phyloP scores from a whole-genome alignment of 768 basidiomycete species.

The Pisolithus tinctorius region DNA sequence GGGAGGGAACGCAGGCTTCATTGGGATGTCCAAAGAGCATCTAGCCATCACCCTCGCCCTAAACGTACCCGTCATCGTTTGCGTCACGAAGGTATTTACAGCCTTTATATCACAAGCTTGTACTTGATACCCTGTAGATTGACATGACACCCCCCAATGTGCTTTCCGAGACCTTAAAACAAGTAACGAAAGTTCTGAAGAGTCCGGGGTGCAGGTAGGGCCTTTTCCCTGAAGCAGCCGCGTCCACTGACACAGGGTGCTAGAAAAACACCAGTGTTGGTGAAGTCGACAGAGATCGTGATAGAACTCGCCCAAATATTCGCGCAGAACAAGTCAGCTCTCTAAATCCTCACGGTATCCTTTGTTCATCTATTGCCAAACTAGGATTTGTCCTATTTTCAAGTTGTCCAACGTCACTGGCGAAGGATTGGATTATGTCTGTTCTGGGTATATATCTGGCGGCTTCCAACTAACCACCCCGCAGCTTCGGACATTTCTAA shows the following conservation, averaged over 20 bases:
- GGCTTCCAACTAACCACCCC: conserved; percentile 8
- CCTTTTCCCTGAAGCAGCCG: conserved; percentile 1
- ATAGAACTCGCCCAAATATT: conserved; percentile 73
- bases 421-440: conserved; percentile 74
- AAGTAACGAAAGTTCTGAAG: conserved; percentile 86
- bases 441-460: conserved; percentile 10
- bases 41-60: conserved; percentile 90
- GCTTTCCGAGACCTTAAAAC: conserved; percentile 84
- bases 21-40: conserved; percentile 95
- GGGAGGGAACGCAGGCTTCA: conserved; percentile 88
- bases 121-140: conserved; percentile 38
- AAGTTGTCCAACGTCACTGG: conserved; percentile 93
- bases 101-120: background rate
- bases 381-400: conserved; percentile 84
- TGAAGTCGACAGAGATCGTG: conserved; percentile 75
- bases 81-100: conserved; percentile 78
- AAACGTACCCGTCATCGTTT: conserved; percentile 88
- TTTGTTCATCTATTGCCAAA: conserved; percentile 3
- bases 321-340: conserved; percentile 58
- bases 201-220: conserved; percentile 86
- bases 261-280: conserved; percentile 79
- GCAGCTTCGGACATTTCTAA: conserved; percentile 83
- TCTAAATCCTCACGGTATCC: background rate
- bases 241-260: background rate
- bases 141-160: conserved; percentile 97